These are phyloP conservation scores for Phialocephala subalpina DNA, from an alignment of 2,329 filamentous ascomycete species.

Conservation along the genomic window DNA sequence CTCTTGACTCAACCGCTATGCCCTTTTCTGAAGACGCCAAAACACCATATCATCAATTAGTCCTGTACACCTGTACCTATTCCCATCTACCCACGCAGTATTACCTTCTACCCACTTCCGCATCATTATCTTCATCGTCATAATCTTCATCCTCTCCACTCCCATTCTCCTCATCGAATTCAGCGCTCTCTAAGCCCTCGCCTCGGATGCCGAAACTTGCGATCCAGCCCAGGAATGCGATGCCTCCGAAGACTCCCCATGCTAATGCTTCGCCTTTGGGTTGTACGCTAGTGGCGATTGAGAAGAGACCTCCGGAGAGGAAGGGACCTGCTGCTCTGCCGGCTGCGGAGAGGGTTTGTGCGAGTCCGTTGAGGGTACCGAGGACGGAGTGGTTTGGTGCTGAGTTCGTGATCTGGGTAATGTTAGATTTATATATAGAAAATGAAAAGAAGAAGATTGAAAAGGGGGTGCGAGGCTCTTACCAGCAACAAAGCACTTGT, in stretches of 20 bases:
- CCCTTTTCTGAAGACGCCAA: constrained; percentile 11
- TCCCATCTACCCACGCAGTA: not conserved
- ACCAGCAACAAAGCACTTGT: constrained; percentile 90
- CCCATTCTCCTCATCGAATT: constrained; percentile 44
- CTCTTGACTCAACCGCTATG: constrained; percentile 4
- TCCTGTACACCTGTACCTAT: constrained; percentile 6
- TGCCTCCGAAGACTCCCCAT: constrained; percentile 87
- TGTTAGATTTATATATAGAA: constrained; percentile 10
- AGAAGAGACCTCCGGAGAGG: constrained; percentile 86
- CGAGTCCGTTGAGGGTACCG: constrained; percentile 90
- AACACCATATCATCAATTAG: not conserved
- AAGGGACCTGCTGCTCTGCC: constrained; percentile 91
- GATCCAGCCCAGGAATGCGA: constrained; percentile 82
- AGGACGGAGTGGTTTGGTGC: constrained; percentile 86
- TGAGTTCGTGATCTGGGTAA: constrained; percentile 84
- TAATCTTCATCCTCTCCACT: constrained; percentile 24
- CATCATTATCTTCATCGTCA: constrained; percentile 34
- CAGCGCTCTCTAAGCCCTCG: constrained; percentile 64
- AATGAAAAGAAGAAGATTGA: not conserved
- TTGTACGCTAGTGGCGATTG: constrained; percentile 73
- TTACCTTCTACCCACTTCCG: constrained; percentile 16
- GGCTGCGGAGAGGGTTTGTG: constrained; percentile 90
- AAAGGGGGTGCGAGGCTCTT: constrained; percentile 46
- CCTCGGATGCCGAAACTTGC: constrained; percentile 81
- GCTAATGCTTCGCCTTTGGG: constrained; percentile 86